These are phyloP conservation scores for Daldinia loculata DNA, from an alignment of 495 filamentous ascomycete species.

Conservation along the genomic window DNA sequence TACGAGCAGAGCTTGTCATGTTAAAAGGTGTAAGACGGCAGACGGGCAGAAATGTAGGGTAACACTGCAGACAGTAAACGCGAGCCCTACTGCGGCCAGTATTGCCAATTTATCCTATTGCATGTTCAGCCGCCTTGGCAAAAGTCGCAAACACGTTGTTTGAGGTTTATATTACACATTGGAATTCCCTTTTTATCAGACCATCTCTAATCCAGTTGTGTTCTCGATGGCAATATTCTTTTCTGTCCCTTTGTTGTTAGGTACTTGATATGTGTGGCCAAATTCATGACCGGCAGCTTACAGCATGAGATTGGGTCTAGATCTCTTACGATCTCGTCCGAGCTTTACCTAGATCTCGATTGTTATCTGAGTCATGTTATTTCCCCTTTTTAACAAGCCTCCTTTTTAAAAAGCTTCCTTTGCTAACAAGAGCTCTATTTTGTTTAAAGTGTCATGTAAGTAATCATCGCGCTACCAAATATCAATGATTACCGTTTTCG, in stretches of 20 bases:
- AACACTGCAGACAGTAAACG: conserved; percentile 30
- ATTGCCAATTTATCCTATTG: conserved; percentile 44
- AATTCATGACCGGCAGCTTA: not conserved
- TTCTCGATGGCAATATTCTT: conserved; percentile 21
- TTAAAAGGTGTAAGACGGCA: conserved; percentile 1
- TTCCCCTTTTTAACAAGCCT: not conserved
- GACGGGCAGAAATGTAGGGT: conserved; percentile 14
- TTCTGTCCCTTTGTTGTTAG: not conserved
- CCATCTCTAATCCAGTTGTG: conserved; percentile 1
- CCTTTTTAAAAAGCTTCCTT: not conserved
- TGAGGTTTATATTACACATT: conserved; percentile 35
- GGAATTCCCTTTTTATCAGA: conserved; percentile 17
- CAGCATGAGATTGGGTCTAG: conserved; percentile 11
- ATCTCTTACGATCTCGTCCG: conserved; percentile 8
- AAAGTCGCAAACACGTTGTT: conserved; percentile 23
- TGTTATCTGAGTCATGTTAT: not conserved
- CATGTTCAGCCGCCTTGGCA: conserved; percentile 48
- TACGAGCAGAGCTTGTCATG: conserved; percentile 5
- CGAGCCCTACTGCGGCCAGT: conserved; percentile 19
- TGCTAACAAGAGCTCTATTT: not conserved
- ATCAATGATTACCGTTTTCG: conserved; percentile 29
- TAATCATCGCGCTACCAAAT: not conserved
- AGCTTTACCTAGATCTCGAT: conserved; percentile 1
- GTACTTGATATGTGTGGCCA: not conserved
- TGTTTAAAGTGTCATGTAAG: not conserved